These are phyloP conservation scores for Nemania serpens DNA, from an alignment of 2,329 filamentous ascomycete genomes.

Conservation along the genomic window DNA sequence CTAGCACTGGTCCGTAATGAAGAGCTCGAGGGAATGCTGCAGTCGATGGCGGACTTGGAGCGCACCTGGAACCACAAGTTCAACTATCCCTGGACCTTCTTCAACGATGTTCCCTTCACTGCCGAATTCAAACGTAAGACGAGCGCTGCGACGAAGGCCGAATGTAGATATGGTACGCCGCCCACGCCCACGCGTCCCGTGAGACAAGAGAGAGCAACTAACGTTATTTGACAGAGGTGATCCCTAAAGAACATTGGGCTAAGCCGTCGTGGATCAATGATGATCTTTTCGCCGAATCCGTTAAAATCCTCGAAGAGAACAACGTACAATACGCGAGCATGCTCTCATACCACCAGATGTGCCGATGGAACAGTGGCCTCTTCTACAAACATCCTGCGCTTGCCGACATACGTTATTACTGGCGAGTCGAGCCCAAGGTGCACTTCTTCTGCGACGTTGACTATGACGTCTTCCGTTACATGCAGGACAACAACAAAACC, in stretches of 20 bases:
- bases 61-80: conserved; percentile 97
- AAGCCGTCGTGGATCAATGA: conserved; percentile 90
- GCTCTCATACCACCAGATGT: conserved; percentile 98
- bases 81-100: conserved; percentile 99
- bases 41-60: conserved; percentile 90
- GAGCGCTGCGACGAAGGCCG: conserved; percentile 80
- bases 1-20: conserved; percentile 91
- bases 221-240: conserved; percentile 65
- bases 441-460: conserved; percentile 99
- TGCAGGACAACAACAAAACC: conserved; percentile 98
- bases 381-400: conserved; percentile 97
- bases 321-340: conserved; percentile 89
- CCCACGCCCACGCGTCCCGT: conserved; percentile 8
- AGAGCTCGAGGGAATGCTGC: conserved; percentile 81
- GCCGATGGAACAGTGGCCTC: conserved; percentile 96
- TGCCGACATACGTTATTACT: conserved; percentile 85
- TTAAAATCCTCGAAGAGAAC: conserved; percentile 79
- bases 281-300: conserved; percentile 83
- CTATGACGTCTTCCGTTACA: conserved; percentile 97
- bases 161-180: conserved; percentile 83
- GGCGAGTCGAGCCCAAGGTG: conserved; percentile 97
- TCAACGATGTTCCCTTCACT: conserved; percentile 93
- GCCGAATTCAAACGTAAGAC: conserved; percentile 91
- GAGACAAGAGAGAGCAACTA: conserved; percentile 33
- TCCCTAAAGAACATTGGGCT: conserved; percentile 95